Conservation (phyloP, 1,139 yeast species). For the Schizosaccharomyces versatilis region DNA sequence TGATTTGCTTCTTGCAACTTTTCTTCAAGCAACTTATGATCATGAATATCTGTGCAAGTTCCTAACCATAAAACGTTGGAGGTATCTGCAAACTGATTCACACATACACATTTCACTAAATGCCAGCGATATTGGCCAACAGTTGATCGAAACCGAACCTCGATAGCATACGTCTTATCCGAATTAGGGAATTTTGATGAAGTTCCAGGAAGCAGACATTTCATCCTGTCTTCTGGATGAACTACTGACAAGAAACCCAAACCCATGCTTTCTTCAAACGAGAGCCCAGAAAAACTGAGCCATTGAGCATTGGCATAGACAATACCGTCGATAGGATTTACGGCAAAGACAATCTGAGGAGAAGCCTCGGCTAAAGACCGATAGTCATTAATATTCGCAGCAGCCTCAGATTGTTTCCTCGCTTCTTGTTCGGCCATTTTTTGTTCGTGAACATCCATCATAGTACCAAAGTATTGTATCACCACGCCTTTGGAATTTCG, state of each 20-base stretch:
- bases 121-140: slow-evolving; percentile 19
- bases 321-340: slow-evolving; percentile 17
- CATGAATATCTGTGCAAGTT: slow-evolving; percentile 20
- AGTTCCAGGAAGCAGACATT: slow-evolving; percentile 10
- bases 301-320: slow-evolving; percentile 20
- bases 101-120: slow-evolving; percentile 18
- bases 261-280: slow-evolving; percentile 17
- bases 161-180: slow-evolving; percentile 2
- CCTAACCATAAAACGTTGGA: slow-evolving; percentile 21
- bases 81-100: slow-evolving; percentile 15
- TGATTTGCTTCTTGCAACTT: slow-evolving; percentile 39
- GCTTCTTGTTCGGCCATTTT: slow-evolving; percentile 19
- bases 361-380: slow-evolving; percentile 19
- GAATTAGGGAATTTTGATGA: background rate
- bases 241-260: slow-evolving; percentile 17
- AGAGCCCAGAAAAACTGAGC: slow-evolving; percentile 19
- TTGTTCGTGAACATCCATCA: slow-evolving; percentile 21
- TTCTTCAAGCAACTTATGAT: slow-evolving; percentile 25
- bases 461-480: slow-evolving; percentile 21
- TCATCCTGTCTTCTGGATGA: slow-evolving; percentile 19
- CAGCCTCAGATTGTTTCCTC: slow-evolving; percentile 17
- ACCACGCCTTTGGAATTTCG: slow-evolving; percentile 19
- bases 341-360: slow-evolving; percentile 20
- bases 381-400: slow-evolving; percentile 20
- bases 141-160: slow-evolving; percentile 16